Evolutionary conservation across 306 rosid species (phyloP), one percentile per base, ranked within the genome.

Genomic region (Argentina anserina): DNA sequence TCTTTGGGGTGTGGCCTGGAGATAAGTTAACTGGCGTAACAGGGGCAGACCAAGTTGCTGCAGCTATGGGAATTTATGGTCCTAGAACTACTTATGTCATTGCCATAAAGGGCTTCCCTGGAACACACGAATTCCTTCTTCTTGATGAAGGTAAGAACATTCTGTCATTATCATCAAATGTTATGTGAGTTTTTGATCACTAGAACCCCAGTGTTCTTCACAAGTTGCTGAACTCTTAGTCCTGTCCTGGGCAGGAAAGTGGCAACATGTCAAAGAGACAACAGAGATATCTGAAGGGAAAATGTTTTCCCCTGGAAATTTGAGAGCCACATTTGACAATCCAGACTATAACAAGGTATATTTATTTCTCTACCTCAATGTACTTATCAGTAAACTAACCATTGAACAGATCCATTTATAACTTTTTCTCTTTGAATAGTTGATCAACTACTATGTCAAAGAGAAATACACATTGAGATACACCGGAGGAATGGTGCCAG

Each of bases 401-500:
- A 26, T 33, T 3, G 17, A 25, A 23, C 3, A 58, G 33, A 11
- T 58, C 18, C 20, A 41, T 71, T 17, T 6, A 14, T 58, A 14
- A 41, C 2, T 40, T 17, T 25, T 58, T 56, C 66, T 72, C 31
- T n/a, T 41, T 42, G 13, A 76, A 75, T 83, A 95, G 99, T 84
- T 95, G 78, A 81, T 95, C 71, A 88, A 87, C 73, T 92, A 87
- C 84, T 95, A 92, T 73, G 87, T 92, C 55, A 86, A 72, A 58
- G 97, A 91, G 82, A 92, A 92, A 67, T 95, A 95, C 93, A 95
- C 99, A 23, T 79, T 95, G 86, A 90, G 99, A 88, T 95, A 95
- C 85, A 92, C 99, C 0, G 97, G 99, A 72, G 99, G 99, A 83
- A 95, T 95, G 99, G 99, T 95, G 43, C 99, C 99, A 0, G 99